phyloP scores from a whole-genome alignment of 148 eudicot genomes.

The Rhododendron mucronatum region DNA sequence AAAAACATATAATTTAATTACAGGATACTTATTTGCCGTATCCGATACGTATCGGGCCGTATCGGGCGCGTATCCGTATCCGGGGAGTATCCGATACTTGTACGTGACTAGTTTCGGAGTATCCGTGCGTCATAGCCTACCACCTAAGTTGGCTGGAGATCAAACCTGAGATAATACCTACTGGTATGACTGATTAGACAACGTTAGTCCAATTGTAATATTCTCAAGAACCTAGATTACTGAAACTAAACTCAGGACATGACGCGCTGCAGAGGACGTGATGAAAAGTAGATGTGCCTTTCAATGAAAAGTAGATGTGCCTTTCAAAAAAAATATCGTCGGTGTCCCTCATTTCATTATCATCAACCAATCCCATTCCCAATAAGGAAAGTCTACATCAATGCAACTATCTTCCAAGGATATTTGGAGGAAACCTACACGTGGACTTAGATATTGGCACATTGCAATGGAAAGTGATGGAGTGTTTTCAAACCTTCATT shows the following conservation, averaged over 20 bases:
- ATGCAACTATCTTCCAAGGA: not conserved
- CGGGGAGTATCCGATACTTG: too few species aligned
- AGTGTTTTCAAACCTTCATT: constrained; percentile 59
- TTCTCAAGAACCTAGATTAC: not conserved
- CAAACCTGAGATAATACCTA: not conserved
- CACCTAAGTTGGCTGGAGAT: not conserved
- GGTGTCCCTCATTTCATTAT: not conserved
- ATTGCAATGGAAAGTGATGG: not conserved
- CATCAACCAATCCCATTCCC: not conserved
- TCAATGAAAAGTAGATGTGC: not conserved
- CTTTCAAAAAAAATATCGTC: not conserved
- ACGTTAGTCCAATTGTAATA: not conserved
- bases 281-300: not conserved
- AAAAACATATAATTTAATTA: too few species aligned
- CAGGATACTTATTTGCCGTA: too few species aligned
- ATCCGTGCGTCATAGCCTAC: too few species aligned
- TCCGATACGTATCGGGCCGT: too few species aligned
- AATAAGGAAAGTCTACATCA: not conserved
- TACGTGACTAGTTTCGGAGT: too few species aligned
- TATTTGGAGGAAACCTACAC: not conserved
- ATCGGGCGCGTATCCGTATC: too few species aligned
- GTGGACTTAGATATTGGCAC: not conserved
- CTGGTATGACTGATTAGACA: not conserved
- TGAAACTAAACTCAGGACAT: not conserved
- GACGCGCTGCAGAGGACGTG: not conserved